Evolutionary conservation across 768 basidiomycete species (phyloP).

Genomic region (Gloeopeniophorella convolvens): DNA sequence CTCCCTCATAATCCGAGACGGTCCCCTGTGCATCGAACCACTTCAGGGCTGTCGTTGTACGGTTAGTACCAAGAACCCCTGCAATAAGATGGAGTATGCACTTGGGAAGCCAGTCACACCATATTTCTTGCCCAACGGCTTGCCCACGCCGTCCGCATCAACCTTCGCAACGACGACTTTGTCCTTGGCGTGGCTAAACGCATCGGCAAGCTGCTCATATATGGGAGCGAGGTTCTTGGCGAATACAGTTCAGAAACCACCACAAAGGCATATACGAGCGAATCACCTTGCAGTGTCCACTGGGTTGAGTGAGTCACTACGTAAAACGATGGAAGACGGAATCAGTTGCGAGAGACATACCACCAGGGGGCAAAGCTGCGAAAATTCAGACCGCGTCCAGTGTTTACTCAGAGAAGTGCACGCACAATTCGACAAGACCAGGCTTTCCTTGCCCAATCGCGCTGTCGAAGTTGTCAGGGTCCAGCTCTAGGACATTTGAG

Average conservation of each 20-base stretch:
- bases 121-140: slow-evolving; percentile 66
- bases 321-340: background rate
- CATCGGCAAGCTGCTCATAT: slow-evolving; percentile 86
- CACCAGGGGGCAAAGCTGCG: slow-evolving; percentile 85
- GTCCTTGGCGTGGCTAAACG: slow-evolving; percentile 70
- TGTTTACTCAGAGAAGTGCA: slow-evolving; percentile 18
- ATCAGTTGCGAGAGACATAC: slow-evolving; percentile 36
- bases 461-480: slow-evolving; percentile 65
- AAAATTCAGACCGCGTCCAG: background rate
- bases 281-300: slow-evolving; percentile 82
- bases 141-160: slow-evolving; percentile 86
- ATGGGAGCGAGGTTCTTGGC: slow-evolving; percentile 75
- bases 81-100: slow-evolving; percentile 35
- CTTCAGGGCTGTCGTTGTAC: slow-evolving; percentile 61
- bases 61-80: slow-evolving; percentile 7
- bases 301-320: slow-evolving; percentile 25
- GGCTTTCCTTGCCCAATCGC: slow-evolving; percentile 74
- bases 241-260: background rate
- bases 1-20: slow-evolving; percentile 63
- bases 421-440: slow-evolving; percentile 88
- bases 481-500: slow-evolving; percentile 82
- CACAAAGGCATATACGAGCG: background rate
- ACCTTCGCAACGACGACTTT: slow-evolving; percentile 88
- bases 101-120: slow-evolving; percentile 85
- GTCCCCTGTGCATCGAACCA: slow-evolving; percentile 72